phyloP scores from a whole-genome alignment of 768 basidiomycete genomes.

The Leccinum variicolor region DNA sequence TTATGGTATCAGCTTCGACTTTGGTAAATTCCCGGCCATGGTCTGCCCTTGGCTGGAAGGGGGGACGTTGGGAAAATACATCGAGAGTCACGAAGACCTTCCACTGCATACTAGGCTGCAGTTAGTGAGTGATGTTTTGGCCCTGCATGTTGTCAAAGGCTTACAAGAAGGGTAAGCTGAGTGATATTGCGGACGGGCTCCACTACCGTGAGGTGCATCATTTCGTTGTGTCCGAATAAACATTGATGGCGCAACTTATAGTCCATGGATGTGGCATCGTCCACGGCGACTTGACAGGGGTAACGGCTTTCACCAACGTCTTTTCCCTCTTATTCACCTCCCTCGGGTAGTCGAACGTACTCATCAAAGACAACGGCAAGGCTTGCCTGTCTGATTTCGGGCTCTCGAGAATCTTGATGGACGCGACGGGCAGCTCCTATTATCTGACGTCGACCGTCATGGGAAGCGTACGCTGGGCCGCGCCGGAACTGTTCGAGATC shows the following conservation, averaged over 20 bases:
- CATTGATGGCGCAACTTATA: neutral
- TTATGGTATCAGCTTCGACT: slow-evolving; percentile 27
- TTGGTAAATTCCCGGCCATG: slow-evolving; percentile 31
- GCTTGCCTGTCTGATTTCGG: slow-evolving; percentile 38
- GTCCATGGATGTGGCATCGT: slow-evolving; percentile 30
- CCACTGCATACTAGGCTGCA: neutral
- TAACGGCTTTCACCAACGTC: slow-evolving; percentile 11
- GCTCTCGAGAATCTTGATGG: slow-evolving; percentile 29
- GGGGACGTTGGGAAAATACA: slow-evolving; percentile 25
- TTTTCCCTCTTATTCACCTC: neutral
- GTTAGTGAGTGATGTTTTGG: slow-evolving; percentile 14
- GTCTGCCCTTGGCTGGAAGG: slow-evolving; percentile 35
- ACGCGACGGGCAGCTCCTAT: slow-evolving; percentile 21
- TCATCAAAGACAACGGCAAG: slow-evolving; percentile 30
- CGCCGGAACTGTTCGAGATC: slow-evolving; percentile 37
- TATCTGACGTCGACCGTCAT: slow-evolving; percentile 32
- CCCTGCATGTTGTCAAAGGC: neutral
- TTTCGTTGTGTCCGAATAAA: neutral
- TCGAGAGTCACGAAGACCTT: slow-evolving; percentile 15
- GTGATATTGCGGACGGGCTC: slow-evolving; percentile 20
- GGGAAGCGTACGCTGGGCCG: slow-evolving; percentile 48
- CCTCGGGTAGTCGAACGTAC: slow-evolving; percentile 31
- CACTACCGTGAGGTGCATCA: slow-evolving; percentile 14
- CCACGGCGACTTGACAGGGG: slow-evolving; percentile 47
- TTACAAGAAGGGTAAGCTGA: slow-evolving; percentile 5